Evolutionary conservation across 768 basidiomycete genomes (phyloP).

Genomic region (Suillus americanus): DNA sequence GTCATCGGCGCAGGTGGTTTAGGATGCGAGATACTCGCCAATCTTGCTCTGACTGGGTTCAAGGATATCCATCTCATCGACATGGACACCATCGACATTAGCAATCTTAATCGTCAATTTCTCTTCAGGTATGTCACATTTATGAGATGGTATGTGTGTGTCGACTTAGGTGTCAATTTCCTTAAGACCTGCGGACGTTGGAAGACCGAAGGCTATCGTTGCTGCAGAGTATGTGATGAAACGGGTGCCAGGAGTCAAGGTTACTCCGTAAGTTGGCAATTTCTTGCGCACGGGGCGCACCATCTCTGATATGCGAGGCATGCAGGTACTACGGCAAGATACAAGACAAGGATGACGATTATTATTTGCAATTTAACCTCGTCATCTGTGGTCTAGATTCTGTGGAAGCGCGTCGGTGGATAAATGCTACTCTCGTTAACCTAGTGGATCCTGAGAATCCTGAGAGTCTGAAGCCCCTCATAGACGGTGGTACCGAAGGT

Average conservation of each 20-base stretch:
- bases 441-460: constrained; percentile 91
- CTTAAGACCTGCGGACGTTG: constrained; percentile 83
- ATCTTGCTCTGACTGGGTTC: constrained; percentile 95
- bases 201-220: constrained; percentile 88
- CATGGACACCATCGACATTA: constrained; percentile 99
- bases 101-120: constrained; percentile 97
- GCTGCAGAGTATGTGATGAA: constrained; percentile 98
- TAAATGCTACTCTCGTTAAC: constrained; percentile 95
- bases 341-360: constrained; percentile 93
- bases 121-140: constrained; percentile 74
- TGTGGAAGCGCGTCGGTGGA: constrained; percentile 96
- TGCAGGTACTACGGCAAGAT: constrained; percentile 93
- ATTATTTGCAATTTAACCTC: constrained; percentile 95
- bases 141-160: not conserved
- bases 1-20: constrained; percentile 98
- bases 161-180: not conserved
- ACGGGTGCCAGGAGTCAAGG: constrained; percentile 92
- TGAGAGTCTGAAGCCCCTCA: constrained; percentile 93
- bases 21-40: constrained; percentile 96
- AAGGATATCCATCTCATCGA: constrained; percentile 99
- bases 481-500: constrained; percentile 99
- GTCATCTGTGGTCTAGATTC: constrained; percentile 98
- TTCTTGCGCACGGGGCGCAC: not conserved
- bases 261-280: constrained; percentile 77
- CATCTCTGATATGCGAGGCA: constrained; percentile 13